phyloP scores from a whole-genome alignment of 257 asterid species.

The Striga asiatica region DNA sequence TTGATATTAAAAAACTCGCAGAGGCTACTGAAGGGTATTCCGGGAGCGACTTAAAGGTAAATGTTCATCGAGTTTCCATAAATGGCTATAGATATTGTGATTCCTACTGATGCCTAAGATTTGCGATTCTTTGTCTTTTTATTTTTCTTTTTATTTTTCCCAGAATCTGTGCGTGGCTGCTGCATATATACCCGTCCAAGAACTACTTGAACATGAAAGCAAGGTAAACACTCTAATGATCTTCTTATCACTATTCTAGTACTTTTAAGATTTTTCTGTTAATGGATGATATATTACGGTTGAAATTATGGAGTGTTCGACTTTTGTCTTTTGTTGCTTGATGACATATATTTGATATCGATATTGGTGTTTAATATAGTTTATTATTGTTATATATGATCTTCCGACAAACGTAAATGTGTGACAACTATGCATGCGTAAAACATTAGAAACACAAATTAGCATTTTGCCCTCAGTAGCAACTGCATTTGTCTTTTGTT shows the following conservation, averaged over 20 bases:
- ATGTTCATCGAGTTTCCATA: background rate
- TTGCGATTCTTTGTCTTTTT: background rate
- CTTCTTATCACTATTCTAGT: background rate
- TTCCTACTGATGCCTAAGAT: background rate
- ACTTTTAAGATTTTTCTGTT: background rate
- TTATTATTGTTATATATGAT: too few relatives aligned
- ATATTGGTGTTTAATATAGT: too few relatives aligned
- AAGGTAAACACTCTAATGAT: conserved; percentile 18
- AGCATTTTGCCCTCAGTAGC: too few relatives aligned
- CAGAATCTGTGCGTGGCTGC: conserved; percentile 68
- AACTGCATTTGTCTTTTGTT: too few relatives aligned
- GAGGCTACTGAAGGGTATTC: conserved; percentile 65
- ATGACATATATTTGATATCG: too few relatives aligned
- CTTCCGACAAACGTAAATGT: too few relatives aligned
- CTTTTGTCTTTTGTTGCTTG: too few relatives aligned
- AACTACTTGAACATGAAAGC: conserved; percentile 37
- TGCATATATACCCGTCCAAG: conserved; percentile 60
- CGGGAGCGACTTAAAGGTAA: conserved; percentile 68
- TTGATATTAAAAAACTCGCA: conserved; percentile 46
- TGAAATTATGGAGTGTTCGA: too few relatives aligned
- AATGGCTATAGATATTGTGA: background rate
- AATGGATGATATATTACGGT: background rate
- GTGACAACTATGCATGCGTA: too few relatives aligned
- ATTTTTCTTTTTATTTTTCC: conserved; percentile 9
- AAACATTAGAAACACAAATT: too few relatives aligned